phyloP scores from a whole-genome alignment of 2,329 filamentous ascomycete genomes.

The Monosporascus sp. region DNA sequence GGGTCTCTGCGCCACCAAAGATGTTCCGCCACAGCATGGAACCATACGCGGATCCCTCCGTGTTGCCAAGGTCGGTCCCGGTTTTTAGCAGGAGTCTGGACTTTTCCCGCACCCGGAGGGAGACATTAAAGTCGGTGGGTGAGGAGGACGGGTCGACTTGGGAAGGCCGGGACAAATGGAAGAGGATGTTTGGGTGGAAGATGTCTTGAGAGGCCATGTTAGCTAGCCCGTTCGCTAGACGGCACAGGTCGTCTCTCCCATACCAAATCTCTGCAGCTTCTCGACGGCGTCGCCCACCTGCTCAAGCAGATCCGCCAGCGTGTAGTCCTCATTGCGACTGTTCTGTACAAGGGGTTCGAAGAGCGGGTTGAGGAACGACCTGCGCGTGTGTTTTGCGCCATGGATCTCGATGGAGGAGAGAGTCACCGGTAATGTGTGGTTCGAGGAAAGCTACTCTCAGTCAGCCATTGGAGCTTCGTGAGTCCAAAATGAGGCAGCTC shows the following conservation, averaged over 20 bases:
- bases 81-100: slow-evolving; percentile 84
- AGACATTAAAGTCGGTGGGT: slow-evolving; percentile 75
- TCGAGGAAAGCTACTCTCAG: slow-evolving; percentile 60
- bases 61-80: slow-evolving; percentile 88
- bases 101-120: slow-evolving; percentile 71
- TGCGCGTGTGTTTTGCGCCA: slow-evolving; percentile 77
- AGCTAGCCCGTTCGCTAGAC: slow-evolving; percentile 12
- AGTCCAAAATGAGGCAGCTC: slow-evolving; percentile 11
- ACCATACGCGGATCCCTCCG: slow-evolving; percentile 88
- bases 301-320: slow-evolving; percentile 68
- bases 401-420: slow-evolving; percentile 81
- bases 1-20: slow-evolving; percentile 85
- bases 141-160: slow-evolving; percentile 63
- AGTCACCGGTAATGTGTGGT: slow-evolving; percentile 80
- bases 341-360: slow-evolving; percentile 71
- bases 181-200: slow-evolving; percentile 74
- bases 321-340: slow-evolving; percentile 63
- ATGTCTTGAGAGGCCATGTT: slow-evolving; percentile 54
- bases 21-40: slow-evolving; percentile 86
- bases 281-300: slow-evolving; percentile 28
- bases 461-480: slow-evolving; percentile 5
- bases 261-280: slow-evolving; percentile 73
- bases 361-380: slow-evolving; percentile 74
- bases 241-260: slow-evolving; percentile 15
- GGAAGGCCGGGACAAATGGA: slow-evolving; percentile 75